Percentiles rank a stretch among this genome's conserved stretches.
Evolutionary conservation across 306 rosid species (phyloP).

Genomic region (Sechiopsis laciniata): DNA sequence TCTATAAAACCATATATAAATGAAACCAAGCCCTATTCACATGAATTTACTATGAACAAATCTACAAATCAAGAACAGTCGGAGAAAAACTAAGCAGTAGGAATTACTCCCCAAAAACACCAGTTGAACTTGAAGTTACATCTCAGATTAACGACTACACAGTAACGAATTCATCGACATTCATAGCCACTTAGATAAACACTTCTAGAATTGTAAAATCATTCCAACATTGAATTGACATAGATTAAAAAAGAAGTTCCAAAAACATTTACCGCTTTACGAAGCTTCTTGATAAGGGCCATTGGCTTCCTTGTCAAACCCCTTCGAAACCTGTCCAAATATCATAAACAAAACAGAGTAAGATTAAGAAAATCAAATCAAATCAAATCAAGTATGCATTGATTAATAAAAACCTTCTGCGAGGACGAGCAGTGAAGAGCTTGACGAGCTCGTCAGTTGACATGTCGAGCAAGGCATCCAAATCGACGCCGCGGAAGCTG

Average conservation of each 20-base stretch:
- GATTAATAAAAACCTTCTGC: constrained; percentile 43
- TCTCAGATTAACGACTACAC: neutral
- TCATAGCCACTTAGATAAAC: neutral
- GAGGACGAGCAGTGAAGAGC: constrained; percentile 74
- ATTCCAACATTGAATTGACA: neutral
- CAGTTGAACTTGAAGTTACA: neutral
- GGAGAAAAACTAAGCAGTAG: neutral
- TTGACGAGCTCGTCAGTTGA: constrained; percentile 76
- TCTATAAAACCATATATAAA: neutral
- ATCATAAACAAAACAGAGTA: neutral
- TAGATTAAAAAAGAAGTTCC: neutral
- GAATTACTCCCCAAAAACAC: neutral
- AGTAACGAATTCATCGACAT: neutral
- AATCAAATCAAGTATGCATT: neutral
- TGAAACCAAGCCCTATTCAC: neutral
- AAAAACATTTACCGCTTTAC: constrained; percentile 55
- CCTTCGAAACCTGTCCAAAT: constrained; percentile 58
- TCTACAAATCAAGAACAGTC: neutral
- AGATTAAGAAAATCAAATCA: neutral
- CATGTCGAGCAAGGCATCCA: constrained; percentile 76
- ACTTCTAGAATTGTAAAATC: too few species aligned
- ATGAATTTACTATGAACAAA: neutral
- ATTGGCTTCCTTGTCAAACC: constrained; percentile 90
- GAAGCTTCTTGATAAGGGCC: constrained; percentile 88
- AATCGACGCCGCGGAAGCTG: constrained; percentile 74